Evolutionary conservation across 495 filamentous ascomycete genomes (phyloP).

Genomic region (Evernia prunastri): DNA sequence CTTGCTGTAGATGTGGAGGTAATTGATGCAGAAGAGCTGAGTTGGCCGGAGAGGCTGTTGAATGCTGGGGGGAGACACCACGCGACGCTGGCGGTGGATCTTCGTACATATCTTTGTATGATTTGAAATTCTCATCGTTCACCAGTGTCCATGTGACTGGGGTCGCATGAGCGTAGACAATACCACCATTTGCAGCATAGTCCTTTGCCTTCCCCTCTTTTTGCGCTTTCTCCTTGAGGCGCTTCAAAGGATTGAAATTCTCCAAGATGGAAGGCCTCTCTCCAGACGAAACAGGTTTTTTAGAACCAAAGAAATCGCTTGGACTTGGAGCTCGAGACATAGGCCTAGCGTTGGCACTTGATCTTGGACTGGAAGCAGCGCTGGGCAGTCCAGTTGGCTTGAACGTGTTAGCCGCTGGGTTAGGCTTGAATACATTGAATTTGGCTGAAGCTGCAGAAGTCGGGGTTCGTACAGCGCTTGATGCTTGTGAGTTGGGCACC

Average conservation of each 20-base stretch:
- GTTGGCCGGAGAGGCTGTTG: constrained; percentile 42
- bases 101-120: constrained; percentile 73
- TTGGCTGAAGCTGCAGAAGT: constrained; percentile 52
- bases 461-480: constrained; percentile 39
- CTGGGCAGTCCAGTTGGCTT: constrained; percentile 60
- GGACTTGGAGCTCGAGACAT: constrained; percentile 47
- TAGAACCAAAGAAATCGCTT: constrained; percentile 49
- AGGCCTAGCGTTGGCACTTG: constrained; percentile 44
- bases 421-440: constrained; percentile 83
- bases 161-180: constrained; percentile 71
- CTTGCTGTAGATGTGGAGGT: constrained; percentile 52
- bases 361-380: constrained; percentile 58
- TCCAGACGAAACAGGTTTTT: constrained; percentile 51
- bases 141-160: constrained; percentile 66
- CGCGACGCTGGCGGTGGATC: constrained; percentile 45
- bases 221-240: constrained; percentile 51
- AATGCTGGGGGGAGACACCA: constrained; percentile 61
- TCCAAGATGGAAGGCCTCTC: constrained; percentile 58
- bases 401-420: constrained; percentile 69
- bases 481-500: constrained; percentile 39
- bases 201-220: constrained; percentile 42
- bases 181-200: constrained; percentile 59
- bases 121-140: constrained; percentile 53
- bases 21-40: constrained; percentile 68
- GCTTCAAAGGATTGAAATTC: constrained; percentile 68